These are phyloP conservation scores for Penicillium antarcticum DNA, from an alignment of 495 filamentous ascomycete genomes.

Conservation along the genomic window DNA sequence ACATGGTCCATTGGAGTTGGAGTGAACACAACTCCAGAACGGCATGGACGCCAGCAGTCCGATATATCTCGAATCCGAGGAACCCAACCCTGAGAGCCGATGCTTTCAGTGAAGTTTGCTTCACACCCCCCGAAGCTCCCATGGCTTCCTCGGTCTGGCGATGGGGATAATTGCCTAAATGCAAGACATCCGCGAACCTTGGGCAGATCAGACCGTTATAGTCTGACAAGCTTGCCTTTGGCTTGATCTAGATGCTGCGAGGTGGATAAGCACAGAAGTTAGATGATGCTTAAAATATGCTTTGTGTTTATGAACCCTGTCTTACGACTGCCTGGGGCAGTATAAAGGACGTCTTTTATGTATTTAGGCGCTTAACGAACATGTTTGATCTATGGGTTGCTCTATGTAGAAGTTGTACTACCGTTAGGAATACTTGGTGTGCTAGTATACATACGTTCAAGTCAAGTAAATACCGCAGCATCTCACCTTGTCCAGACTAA, in stretches of 20 bases:
- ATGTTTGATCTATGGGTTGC: neutral
- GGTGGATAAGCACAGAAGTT: neutral
- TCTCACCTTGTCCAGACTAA: too few species aligned
- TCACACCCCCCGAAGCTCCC: too few species aligned
- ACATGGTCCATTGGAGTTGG: neutral
- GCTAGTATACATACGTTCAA: too few species aligned
- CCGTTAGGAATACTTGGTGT: too few species aligned
- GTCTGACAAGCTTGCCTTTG: too few species aligned
- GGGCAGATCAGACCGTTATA: neutral
- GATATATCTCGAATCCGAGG: neutral
- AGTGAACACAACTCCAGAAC: too few species aligned
- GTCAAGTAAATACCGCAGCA: too few species aligned
- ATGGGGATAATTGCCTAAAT: neutral
- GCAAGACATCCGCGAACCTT: neutral
- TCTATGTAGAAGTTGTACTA: too few species aligned
- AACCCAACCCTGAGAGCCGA: neutral
- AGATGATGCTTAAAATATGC: neutral
- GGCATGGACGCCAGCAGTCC: too few species aligned
- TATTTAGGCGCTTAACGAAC: conserved; percentile 2
- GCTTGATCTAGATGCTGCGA: neutral
- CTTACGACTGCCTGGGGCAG: neutral
- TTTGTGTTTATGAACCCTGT: conserved; percentile 1
- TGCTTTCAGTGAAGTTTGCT: too few species aligned
- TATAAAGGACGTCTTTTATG: neutral
- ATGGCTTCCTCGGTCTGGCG: neutral